Evolutionary conservation across 2,329 filamentous ascomycete genomes (phyloP).

Genomic region (Grosmannia huntii): DNA sequence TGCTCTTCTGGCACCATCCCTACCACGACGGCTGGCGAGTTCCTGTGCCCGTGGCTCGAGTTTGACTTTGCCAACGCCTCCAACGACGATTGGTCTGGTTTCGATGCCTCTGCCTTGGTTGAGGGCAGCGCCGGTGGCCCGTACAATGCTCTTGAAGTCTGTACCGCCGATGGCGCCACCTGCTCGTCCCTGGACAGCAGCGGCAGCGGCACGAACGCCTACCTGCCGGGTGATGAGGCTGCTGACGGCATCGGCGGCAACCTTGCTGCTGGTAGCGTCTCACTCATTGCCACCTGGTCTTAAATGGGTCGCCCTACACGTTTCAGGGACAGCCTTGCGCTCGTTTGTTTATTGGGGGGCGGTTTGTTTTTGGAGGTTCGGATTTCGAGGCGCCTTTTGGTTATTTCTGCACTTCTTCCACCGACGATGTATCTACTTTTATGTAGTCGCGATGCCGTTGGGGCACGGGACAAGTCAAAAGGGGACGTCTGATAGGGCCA

Average conservation of each 20-base stretch:
- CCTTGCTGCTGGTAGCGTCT: slow-evolving; percentile 15
- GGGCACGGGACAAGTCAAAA: neutral
- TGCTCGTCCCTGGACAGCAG: slow-evolving; percentile 21
- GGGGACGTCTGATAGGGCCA: slow-evolving; percentile 8
- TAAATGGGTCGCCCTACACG: neutral
- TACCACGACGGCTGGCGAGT: slow-evolving; percentile 26
- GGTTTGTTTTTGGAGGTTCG: neutral
- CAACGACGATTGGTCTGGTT: slow-evolving; percentile 37
- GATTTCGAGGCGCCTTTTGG: neutral
- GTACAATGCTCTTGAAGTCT: slow-evolving; percentile 24
- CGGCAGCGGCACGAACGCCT: slow-evolving; percentile 21
- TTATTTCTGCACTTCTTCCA: neutral
- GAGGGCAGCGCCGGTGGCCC: slow-evolving; percentile 23
- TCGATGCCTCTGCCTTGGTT: slow-evolving; percentile 37
- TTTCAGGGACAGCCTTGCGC: neutral
- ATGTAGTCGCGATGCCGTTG: neutral
- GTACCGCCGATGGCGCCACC: slow-evolving; percentile 20
- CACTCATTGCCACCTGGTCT: slow-evolving; percentile 11
- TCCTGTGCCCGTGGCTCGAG: slow-evolving; percentile 35
- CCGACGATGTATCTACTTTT: neutral
- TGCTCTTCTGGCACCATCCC: slow-evolving; percentile 24
- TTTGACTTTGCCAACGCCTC: slow-evolving; percentile 31
- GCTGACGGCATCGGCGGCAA: slow-evolving; percentile 23
- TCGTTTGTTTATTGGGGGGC: neutral
- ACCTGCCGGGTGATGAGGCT: slow-evolving; percentile 20